Percentiles rank a stretch among this genome's conserved stretches.
phyloP scores from a whole-genome alignment of 164 flowering plant species.

The Aristolochia fimbriata region DNA sequence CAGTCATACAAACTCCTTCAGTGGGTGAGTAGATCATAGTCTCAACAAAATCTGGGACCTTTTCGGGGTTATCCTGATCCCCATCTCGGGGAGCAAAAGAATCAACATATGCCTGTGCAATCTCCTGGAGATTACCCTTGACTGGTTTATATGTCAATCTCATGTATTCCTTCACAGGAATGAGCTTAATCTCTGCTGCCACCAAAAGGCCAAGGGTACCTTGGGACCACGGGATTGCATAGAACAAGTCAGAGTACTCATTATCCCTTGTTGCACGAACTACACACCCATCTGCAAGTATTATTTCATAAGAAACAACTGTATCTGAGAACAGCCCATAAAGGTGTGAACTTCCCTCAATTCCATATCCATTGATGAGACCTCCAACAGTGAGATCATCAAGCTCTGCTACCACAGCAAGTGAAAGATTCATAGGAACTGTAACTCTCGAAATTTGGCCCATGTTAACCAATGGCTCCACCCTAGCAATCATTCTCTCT shows the following conservation, averaged over 20 bases:
- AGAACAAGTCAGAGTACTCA: slow-evolving; percentile 82
- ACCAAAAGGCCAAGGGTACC: slow-evolving; percentile 95
- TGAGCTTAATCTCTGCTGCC: slow-evolving; percentile 92
- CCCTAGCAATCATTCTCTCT: slow-evolving; percentile 85
- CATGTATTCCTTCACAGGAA: slow-evolving; percentile 91
- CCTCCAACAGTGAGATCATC: slow-evolving; percentile 99
- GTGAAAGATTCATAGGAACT: slow-evolving; percentile 90
- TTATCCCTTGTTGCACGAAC: slow-evolving; percentile 95
- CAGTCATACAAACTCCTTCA: slow-evolving; percentile 85
- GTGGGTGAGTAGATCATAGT: slow-evolving; percentile 68
- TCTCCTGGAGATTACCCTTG: slow-evolving; percentile 51
- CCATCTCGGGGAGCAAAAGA: slow-evolving; percentile 89
- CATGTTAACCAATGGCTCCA: slow-evolving; percentile 97
- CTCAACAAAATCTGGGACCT: slow-evolving; percentile 95
- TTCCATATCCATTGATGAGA: slow-evolving; percentile 98
- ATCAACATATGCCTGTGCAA: slow-evolving; percentile 77
- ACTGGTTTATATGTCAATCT: slow-evolving; percentile 82
- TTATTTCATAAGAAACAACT: slow-evolving; percentile 91
- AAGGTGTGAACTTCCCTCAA: slow-evolving; percentile 96
- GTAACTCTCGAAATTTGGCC: slow-evolving; percentile 84
- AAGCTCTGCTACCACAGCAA: slow-evolving; percentile 97
- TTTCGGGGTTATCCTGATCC: slow-evolving; percentile 81
- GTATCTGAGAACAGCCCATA: slow-evolving; percentile 96
- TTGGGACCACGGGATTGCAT: slow-evolving; percentile 97
- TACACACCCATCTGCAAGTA: slow-evolving; percentile 72